Evolutionary conservation across 768 basidiomycete genomes (phyloP).

Genomic region (Naganishia vishniacii): DNA sequence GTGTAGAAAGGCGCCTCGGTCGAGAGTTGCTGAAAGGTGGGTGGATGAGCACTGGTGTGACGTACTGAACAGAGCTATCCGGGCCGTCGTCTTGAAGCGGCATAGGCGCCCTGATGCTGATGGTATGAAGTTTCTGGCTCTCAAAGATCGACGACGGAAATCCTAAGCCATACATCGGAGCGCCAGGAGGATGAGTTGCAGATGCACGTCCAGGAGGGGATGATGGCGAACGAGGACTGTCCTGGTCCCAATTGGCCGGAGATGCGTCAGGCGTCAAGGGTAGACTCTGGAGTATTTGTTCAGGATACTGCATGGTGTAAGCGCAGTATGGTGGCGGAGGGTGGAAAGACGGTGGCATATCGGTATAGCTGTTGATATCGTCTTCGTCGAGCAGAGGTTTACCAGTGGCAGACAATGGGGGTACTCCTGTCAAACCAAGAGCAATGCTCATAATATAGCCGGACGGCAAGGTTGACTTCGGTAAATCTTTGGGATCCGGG

Average conservation of each 20-base stretch:
- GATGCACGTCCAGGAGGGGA: not conserved
- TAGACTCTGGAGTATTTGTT: not conserved
- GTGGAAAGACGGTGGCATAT: constrained; percentile 1
- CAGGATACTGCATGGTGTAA: not conserved
- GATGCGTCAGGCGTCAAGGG: constrained; percentile 15
- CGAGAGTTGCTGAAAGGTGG: constrained; percentile 1
- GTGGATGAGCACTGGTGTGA: not conserved
- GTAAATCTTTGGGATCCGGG: not conserved
- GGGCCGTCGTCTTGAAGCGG: not conserved
- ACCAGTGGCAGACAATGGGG: not conserved
- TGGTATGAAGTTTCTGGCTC: not conserved
- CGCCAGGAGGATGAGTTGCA: constrained; percentile 11
- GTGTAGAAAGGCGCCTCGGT: not conserved
- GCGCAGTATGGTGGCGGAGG: no score
- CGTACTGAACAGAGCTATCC: not conserved
- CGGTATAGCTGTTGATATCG: not conserved
- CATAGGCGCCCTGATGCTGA: not conserved
- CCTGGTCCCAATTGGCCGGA: not conserved
- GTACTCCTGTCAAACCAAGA: constrained; percentile 14
- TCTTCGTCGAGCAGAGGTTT: not conserved
- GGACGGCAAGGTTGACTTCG: not conserved
- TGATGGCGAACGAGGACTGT: not conserved
- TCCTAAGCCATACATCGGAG: constrained; percentile 11
- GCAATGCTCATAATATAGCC: not conserved
- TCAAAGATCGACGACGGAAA: constrained; percentile 3